A percentile compares a stretch with the other conserved stretches of the same genome.
phyloP scores from a whole-genome alignment of 2,329 filamentous ascomycete genomes.

The Macrophomina phaseolina region DNA sequence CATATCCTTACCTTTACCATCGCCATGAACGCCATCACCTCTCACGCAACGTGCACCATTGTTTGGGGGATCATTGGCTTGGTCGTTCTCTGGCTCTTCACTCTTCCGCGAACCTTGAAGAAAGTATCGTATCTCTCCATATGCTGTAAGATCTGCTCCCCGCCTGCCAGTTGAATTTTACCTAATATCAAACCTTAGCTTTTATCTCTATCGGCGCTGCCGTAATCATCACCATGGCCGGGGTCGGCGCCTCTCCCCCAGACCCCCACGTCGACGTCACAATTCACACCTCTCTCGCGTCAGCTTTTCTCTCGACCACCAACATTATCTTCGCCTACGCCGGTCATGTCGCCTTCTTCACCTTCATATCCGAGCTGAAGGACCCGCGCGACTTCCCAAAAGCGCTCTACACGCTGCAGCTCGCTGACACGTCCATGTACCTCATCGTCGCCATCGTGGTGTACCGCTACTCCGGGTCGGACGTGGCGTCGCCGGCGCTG shows the following conservation, averaged over 20 bases:
- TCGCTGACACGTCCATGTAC: constrained; percentile 66
- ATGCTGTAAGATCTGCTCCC: constrained; percentile 50
- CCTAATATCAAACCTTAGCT: constrained; percentile 24
- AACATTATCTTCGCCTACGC: constrained; percentile 76
- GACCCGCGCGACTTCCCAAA: constrained; percentile 66
- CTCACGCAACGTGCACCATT: constrained; percentile 27
- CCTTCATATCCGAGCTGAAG: constrained; percentile 68
- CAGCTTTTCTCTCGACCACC: constrained; percentile 44
- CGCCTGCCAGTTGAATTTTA: neutral
- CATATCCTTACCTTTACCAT: constrained; percentile 31
- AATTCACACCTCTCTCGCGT: constrained; percentile 46
- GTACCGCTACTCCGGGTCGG: constrained; percentile 68
- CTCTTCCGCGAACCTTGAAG: constrained; percentile 66
- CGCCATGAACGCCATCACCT: constrained; percentile 31
- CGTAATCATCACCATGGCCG: constrained; percentile 47
- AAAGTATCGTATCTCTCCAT: constrained; percentile 68
- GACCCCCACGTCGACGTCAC: constrained; percentile 30
- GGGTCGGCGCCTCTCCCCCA: constrained; percentile 36
- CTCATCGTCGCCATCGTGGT: constrained; percentile 70
- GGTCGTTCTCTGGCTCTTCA: constrained; percentile 63
- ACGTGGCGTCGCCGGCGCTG: constrained; percentile 69
- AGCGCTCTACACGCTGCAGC: constrained; percentile 66
- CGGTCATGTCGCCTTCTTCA: constrained; percentile 72
- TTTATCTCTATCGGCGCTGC: constrained; percentile 43
- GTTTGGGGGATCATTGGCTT: constrained; percentile 65